phyloP scores from a whole-genome alignment of 2,329 filamentous ascomycete genomes.

The Penicillium sp. region DNA sequence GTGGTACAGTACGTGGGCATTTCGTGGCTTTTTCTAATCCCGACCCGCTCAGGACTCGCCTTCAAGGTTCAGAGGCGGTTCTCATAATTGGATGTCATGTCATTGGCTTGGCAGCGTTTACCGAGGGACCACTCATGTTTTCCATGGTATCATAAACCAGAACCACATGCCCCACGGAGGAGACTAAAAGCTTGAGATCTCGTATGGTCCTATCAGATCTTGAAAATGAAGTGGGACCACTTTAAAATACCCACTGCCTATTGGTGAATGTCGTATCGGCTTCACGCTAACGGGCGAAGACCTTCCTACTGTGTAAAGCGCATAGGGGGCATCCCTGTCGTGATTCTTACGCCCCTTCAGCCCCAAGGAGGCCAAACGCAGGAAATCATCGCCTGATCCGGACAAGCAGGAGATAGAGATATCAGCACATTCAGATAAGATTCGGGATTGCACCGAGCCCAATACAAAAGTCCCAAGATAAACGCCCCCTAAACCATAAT shows the following conservation, averaged over 20 bases:
- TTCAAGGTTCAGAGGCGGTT: background rate
- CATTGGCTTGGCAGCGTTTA: background rate
- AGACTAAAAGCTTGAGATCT: conserved; percentile 10
- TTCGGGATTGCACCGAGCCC: background rate
- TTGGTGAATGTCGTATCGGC: background rate
- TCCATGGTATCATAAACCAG: background rate
- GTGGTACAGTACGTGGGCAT: background rate
- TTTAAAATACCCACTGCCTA: background rate
- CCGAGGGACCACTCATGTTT: background rate
- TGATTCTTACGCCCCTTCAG: background rate
- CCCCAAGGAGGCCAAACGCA: background rate
- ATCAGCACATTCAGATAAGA: background rate
- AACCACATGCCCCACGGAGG: background rate
- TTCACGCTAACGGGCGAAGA: background rate
- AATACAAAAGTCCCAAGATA: background rate
- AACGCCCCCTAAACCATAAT: background rate
- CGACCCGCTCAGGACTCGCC: background rate
- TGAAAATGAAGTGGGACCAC: background rate
- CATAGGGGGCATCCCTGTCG: background rate
- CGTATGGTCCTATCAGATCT: background rate
- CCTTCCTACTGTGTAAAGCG: conserved; percentile 1
- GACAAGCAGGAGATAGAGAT: background rate
- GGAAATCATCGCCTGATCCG: background rate
- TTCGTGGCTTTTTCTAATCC: background rate
- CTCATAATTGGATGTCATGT: background rate